Base-by-base conservation (phyloP, 164 flowering plant species). In the Platanus orientalis region DNA sequence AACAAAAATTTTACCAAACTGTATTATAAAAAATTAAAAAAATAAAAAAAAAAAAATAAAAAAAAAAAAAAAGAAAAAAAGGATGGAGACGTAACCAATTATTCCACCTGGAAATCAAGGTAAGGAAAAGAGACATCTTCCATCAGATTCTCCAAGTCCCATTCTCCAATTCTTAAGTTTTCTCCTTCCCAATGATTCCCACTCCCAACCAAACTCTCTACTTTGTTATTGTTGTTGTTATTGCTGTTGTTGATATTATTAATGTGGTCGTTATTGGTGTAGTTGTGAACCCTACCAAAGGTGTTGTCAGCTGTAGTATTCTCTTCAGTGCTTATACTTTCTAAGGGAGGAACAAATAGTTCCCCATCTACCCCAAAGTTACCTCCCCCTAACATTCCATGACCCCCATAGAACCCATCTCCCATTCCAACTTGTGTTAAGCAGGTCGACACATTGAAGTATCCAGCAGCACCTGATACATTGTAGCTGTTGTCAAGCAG, bases 111-210 rank as follows among this genome's bases (percentile, higher is more conserved):
- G 73, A 84, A 84, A 77, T 87, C 90, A 79, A 79, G 84, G 55
- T 75, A 79, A 68, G 91, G 84, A 52, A 81, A 79, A 54, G 87
- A 74, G 55, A 74, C 79, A 76, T 86, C 95, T 69, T 74, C 85
- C 86, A 90, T 81, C 78, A 88, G 64, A n/a, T 84, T 91, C 68
- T 84, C 95, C 66, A 90, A 83, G 67, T 83, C 84, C 97, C 92
- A 90, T 58, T 86, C 95, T 32, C 85, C 86, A 64, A 79, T 62
- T 72, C 76, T 83, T 50, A 81, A 57, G 58, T 83, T 83, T 63
- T 83, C 91, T 73, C 75, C 87, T 62, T 76, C 80, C 85, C 80
- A 86, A 66, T 65, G 74, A 62, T 71, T 76, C 45, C 70, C 89
- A 14, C 42, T 53, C 59, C 66, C 81, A 20, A 36, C 64, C 11